Evolutionary conservation across 2,329 filamentous ascomycete genomes (phyloP).

Genomic region (Teratosphaeria zuluensis): DNA sequence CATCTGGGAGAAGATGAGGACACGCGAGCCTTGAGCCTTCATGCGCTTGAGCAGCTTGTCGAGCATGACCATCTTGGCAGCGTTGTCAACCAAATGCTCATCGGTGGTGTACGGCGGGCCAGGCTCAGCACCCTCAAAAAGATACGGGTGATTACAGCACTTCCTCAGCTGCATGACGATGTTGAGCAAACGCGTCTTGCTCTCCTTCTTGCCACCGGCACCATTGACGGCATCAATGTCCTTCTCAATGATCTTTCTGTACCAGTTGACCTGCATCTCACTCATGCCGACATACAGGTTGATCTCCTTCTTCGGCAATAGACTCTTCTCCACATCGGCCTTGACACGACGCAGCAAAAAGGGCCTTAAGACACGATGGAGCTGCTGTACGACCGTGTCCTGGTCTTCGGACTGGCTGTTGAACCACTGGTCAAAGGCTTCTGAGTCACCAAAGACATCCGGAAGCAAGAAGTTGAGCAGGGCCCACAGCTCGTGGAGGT

Average conservation of each 20-base stretch:
- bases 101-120: constrained; percentile 97
- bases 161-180: constrained; percentile 99
- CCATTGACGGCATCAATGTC: constrained; percentile 98
- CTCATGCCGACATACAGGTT: constrained; percentile 98
- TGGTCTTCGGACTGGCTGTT: constrained; percentile 82
- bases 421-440: constrained; percentile 98
- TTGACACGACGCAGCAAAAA: constrained; percentile 95
- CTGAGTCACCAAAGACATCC: constrained; percentile 92
- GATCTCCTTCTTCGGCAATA: constrained; percentile 93
- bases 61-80: constrained; percentile 94
- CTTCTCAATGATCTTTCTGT: constrained; percentile 97
- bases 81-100: constrained; percentile 85
- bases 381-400: constrained; percentile 89
- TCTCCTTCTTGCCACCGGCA: constrained; percentile 90
- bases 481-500: constrained; percentile 95
- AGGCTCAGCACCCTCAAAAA: constrained; percentile 94
- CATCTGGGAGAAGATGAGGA: constrained; percentile 99
- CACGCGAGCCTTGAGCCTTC: constrained; percentile 76
- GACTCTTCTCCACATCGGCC: constrained; percentile 93
- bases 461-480: constrained; percentile 95
- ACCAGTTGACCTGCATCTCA: constrained; percentile 99
- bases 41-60: constrained; percentile 83
- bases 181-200: constrained; percentile 91
- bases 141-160: constrained; percentile 96
- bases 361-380: constrained; percentile 84